Evolutionary conservation across 2,329 filamentous ascomycete species (phyloP), one percentile per base, ranked within the genome.

Genomic region (Biscogniauxia sp.): DNA sequence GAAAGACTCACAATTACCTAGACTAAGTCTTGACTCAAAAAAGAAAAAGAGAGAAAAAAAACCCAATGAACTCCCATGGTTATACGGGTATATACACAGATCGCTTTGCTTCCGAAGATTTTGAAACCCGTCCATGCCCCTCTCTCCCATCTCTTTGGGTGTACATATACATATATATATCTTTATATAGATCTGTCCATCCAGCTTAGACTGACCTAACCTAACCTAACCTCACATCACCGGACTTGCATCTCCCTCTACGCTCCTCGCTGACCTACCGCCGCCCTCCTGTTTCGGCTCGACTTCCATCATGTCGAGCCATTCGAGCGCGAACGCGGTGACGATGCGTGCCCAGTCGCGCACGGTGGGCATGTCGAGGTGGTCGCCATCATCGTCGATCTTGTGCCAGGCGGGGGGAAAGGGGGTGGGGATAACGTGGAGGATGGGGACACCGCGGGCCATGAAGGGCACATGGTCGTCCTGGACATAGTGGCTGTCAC

Each of bases 401-500:
- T 76, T 86, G 75, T 94, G 91, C 90, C 91, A 94, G 1, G 91
- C 88, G 0, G 66, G 32, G 0, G 90, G 90, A 69, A 92, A 92
- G 0, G 84, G 84, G n/a, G 79, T 80, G 0, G 91, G 87, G 57
- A 94, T 93, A 5, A 94, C 74, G 74, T 94, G 91, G 54, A 95
- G 73, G 20, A 93, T 80, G 54, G 92, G 86, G 0, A 94, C 91
- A 0, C 91, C 91, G 50, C 88, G 82, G 2, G 77, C 78, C 77
- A 94, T 84, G 69, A 95, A 95, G 0, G 91, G 91, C 2, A 93
- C 68, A 72, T 95, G 91, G 67, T 95, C 91, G 70, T 94, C 91
- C 62, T 85, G 79, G 5, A 92, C 83, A 19, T 68, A 66, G 70
- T 19, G 1, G 20, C 65, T 64, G 63, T 61, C 54, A 65, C 75